Conservation (phyloP, 2,329 filamentous ascomycete genomes). For the Alternaria metachromatica region DNA sequence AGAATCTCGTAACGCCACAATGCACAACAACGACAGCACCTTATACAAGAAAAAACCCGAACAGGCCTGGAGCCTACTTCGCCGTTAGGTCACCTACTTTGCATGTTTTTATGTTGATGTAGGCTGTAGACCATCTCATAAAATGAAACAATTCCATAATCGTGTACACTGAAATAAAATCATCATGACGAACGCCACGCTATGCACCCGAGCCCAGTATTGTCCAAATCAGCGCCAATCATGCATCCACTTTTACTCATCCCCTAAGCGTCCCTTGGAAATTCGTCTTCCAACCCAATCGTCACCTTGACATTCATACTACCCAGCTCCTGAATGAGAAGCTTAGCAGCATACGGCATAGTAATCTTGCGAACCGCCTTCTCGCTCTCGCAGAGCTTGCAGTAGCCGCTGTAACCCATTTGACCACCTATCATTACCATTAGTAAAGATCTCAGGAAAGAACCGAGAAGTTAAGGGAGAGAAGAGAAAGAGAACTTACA, state of each 20-base stretch:
- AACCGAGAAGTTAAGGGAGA: neutral
- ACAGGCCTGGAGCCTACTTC: neutral
- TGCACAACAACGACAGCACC: neutral
- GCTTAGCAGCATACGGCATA: conserved; percentile 96
- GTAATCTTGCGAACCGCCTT: conserved; percentile 88
- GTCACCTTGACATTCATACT: conserved; percentile 99
- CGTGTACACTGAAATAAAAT: neutral
- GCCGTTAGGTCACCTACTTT: neutral
- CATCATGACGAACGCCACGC: conserved; percentile 18
- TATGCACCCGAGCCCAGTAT: conserved; percentile 17
- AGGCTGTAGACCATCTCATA: neutral
- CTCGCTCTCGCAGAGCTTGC: conserved; percentile 87
- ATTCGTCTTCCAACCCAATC: conserved; percentile 91
- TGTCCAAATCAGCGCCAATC: conserved; percentile 1
- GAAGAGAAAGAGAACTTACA: conserved; percentile 56
- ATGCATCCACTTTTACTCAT: neutral
- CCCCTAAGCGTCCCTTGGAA: conserved; percentile 60
- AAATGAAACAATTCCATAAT: neutral
- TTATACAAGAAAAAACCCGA: neutral
- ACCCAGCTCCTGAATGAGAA: conserved; percentile 92
- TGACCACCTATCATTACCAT: conserved; percentile 62
- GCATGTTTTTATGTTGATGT: neutral
- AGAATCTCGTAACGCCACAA: neutral
- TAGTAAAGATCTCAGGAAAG: neutral
- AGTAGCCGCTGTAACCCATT: conserved; percentile 95